These are phyloP conservation scores for Diplotaxis tenuifolia DNA, from an alignment of 345 rosid species.

Conservation along the genomic window DNA sequence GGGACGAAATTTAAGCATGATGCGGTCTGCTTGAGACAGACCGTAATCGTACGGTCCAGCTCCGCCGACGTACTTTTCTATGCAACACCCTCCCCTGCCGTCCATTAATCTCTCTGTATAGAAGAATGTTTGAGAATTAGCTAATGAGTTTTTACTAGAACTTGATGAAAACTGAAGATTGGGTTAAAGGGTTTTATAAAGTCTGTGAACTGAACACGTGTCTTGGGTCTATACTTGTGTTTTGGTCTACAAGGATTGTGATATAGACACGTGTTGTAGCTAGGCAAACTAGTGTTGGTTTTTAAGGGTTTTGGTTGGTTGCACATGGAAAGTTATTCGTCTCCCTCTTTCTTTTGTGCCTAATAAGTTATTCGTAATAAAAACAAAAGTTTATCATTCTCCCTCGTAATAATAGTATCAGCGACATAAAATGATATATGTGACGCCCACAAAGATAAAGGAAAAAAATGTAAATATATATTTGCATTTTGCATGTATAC, in stretches of 20 bases:
- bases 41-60: conserved; percentile 50
- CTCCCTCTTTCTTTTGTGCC: not conserved
- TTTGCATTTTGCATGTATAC: not conserved
- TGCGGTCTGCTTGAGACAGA: conserved; percentile 60
- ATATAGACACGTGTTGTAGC: no score
- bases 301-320: no score
- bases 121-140: not conserved
- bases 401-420: not conserved
- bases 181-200: no score
- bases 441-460: not conserved
- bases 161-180: no score
- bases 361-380: not conserved
- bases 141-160: not conserved
- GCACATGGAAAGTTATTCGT: no score
- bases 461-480: not conserved
- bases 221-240: no score
- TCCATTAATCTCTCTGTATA: conserved; percentile 26
- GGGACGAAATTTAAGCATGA: conserved; percentile 81
- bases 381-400: not conserved
- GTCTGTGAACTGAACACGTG: no score
- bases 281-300: no score
- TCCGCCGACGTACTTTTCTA: conserved; percentile 40
- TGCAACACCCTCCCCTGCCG: conserved; percentile 73
- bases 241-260: no score
- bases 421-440: not conserved